Conservation (phyloP, 2,329 filamentous ascomycete species). For the Aspergillus sergii region DNA sequence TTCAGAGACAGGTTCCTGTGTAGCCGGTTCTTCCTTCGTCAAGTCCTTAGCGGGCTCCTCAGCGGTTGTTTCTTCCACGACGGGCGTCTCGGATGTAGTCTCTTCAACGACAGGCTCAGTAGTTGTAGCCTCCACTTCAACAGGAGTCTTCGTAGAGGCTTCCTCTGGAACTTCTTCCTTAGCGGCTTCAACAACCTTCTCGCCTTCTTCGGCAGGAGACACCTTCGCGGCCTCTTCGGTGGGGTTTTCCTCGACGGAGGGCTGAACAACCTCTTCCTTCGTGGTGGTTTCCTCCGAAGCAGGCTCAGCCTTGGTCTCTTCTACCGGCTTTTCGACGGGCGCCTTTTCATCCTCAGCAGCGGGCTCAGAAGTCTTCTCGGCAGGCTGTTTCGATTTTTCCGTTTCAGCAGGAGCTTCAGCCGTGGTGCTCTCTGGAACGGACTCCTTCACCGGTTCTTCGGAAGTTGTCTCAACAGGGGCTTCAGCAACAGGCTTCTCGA, state of each 20-base stretch:
- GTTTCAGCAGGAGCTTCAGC: neutral
- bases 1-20: constrained; percentile 3
- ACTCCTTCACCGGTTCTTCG: constrained; percentile 3
- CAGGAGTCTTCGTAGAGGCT: neutral
- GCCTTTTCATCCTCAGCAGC: constrained; percentile 8
- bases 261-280: constrained; percentile 5
- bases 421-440: neutral
- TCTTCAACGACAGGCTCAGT: constrained; percentile 9
- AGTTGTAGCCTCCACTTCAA: constrained; percentile 7
- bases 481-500: neutral
- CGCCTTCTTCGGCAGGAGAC: constrained; percentile 1
- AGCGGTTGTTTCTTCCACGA: neutral
- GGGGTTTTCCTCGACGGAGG: constrained; percentile 7
- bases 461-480: constrained; percentile 5
- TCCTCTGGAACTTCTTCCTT: constrained; percentile 1
- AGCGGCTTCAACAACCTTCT: constrained; percentile 5
- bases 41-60: constrained; percentile 11
- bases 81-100: neutral
- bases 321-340: neutral
- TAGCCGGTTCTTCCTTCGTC: neutral
- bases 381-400: constrained; percentile 7
- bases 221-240: constrained; percentile 13
- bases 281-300: neutral
- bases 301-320: neutral
- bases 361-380: constrained; percentile 9